Conservation (phyloP, 2,329 filamentous ascomycete species). For the Camptophora hylomeconis region DNA sequence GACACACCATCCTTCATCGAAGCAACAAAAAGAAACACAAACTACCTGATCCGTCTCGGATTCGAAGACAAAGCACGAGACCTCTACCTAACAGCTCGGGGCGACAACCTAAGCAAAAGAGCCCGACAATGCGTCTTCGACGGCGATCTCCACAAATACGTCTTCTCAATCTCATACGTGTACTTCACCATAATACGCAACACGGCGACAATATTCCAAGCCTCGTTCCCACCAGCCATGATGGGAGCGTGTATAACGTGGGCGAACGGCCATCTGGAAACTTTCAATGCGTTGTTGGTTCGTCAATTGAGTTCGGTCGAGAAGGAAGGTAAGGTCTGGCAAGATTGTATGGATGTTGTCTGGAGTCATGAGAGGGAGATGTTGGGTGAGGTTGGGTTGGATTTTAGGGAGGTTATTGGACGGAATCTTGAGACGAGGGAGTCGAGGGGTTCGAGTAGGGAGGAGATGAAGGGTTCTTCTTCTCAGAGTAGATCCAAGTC, state of each 20-base stretch:
- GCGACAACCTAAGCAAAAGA: conserved; percentile 64
- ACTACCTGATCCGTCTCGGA: conserved; percentile 73
- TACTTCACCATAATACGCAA: conserved; percentile 93
- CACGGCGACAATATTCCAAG: conserved; percentile 77
- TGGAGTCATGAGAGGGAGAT: conserved; percentile 61
- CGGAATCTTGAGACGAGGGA: conserved; percentile 27
- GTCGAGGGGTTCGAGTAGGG: too few species aligned
- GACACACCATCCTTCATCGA: conserved; percentile 63
- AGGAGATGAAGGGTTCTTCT: too few species aligned
- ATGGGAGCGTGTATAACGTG: conserved; percentile 95
- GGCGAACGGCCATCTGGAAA: conserved; percentile 91
- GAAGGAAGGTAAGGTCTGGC: conserved; percentile 61
- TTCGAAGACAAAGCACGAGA: conserved; percentile 84
- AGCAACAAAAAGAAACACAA: conserved; percentile 68
- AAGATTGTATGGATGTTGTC: conserved; percentile 68
- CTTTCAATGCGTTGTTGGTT: conserved; percentile 70
- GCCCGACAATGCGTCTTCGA: conserved; percentile 90
- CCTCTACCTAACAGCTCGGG: conserved; percentile 69
- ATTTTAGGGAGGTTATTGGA: conserved; percentile 74
- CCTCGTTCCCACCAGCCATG: conserved; percentile 70
- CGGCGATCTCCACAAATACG: conserved; percentile 81
- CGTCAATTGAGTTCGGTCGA: conserved; percentile 82
- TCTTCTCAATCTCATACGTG: conserved; percentile 88
- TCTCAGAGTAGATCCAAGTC: too few species aligned
- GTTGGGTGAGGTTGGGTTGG: conserved; percentile 73